Conservation (phyloP, 1,284 basidiomycete genomes). For the Ceratobasidium sp. region DNA sequence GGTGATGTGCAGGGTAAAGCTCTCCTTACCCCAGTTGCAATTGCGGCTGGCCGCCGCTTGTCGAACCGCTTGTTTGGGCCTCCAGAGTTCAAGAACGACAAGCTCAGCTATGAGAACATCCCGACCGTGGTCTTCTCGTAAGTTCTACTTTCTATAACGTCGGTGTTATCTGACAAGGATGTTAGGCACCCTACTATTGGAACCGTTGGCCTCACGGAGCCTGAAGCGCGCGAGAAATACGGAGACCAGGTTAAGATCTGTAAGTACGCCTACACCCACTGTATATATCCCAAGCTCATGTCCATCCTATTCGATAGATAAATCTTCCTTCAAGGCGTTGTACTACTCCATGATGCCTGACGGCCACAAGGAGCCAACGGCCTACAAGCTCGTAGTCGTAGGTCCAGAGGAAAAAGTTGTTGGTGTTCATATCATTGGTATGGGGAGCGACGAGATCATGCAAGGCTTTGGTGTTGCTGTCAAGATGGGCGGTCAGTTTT, state of each 20-base stretch:
- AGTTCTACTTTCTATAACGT: slow-evolving; percentile 56
- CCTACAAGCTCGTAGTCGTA: slow-evolving; percentile 91
- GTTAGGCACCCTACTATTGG: slow-evolving; percentile 91
- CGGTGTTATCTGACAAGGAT: slow-evolving; percentile 2
- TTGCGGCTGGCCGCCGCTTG: slow-evolving; percentile 92
- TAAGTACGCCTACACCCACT: slow-evolving; percentile 59
- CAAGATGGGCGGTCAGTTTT: slow-evolving; percentile 87
- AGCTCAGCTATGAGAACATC: slow-evolving; percentile 91
- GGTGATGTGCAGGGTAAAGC: slow-evolving; percentile 96
- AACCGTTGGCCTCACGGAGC: slow-evolving; percentile 92
- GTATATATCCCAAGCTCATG: not conserved
- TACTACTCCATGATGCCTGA: slow-evolving; percentile 92
- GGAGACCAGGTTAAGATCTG: slow-evolving; percentile 93
- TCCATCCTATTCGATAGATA: slow-evolving; percentile 62
- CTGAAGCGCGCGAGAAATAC: slow-evolving; percentile 88
- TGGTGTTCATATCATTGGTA: slow-evolving; percentile 92
- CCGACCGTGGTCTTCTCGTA: slow-evolving; percentile 96
- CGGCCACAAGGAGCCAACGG: slow-evolving; percentile 90
- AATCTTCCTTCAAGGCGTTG: slow-evolving; percentile 83
- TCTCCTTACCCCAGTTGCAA: slow-evolving; percentile 96
- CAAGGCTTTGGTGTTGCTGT: slow-evolving; percentile 96
- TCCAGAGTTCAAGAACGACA: slow-evolving; percentile 86
- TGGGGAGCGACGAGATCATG: slow-evolving; percentile 91
- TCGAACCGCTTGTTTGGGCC: slow-evolving; percentile 93
- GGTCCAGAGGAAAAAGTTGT: slow-evolving; percentile 95